phyloP scores from a whole-genome alignment of 2,329 filamentous ascomycete genomes.

The Phoma sp. region DNA sequence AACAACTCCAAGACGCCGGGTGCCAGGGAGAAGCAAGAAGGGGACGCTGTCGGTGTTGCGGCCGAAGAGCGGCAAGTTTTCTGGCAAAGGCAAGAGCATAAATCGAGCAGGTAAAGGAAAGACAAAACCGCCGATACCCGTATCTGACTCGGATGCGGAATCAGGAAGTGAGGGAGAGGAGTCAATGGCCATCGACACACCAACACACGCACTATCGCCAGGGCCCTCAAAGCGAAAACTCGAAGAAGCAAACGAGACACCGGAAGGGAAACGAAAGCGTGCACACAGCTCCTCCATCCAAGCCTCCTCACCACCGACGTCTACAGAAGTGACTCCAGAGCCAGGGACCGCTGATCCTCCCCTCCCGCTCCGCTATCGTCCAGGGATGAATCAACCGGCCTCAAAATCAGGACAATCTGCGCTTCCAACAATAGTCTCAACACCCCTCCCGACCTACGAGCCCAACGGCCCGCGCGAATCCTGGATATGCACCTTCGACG shows the following conservation, averaged over 20 bases:
- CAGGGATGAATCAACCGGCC: slow-evolving; percentile 14
- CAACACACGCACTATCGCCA: slow-evolving; percentile 37
- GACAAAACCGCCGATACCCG: slow-evolving; percentile 28
- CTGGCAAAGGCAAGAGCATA: slow-evolving; percentile 43
- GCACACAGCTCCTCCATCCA: slow-evolving; percentile 31
- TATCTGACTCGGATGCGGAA: slow-evolving; percentile 23
- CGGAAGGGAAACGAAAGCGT: slow-evolving; percentile 37
- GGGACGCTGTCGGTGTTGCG: slow-evolving; percentile 46
- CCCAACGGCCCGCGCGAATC: slow-evolving; percentile 65
- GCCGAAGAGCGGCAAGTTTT: slow-evolving; percentile 45
- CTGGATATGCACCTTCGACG: slow-evolving; percentile 71
- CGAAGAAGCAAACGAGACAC: slow-evolving; percentile 18
- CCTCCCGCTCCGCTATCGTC: slow-evolving; percentile 38
- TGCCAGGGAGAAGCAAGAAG: slow-evolving; percentile 30
- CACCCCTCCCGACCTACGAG: slow-evolving; percentile 43
- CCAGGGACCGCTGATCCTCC: slow-evolving; percentile 25
- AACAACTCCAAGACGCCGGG: slow-evolving; percentile 32
- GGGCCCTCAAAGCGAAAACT: slow-evolving; percentile 41
- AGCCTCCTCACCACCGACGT: slow-evolving; percentile 31
- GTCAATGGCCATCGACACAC: slow-evolving; percentile 39
- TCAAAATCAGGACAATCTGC: slow-evolving; percentile 16
- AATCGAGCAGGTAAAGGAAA: slow-evolving; percentile 34
- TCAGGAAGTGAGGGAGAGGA: slow-evolving; percentile 30
- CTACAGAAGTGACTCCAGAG: slow-evolving; percentile 22
- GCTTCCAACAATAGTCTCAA: slow-evolving; percentile 32